phyloP scores from a whole-genome alignment of 2,329 filamentous ascomycete species.

The Ophiostoma pallidulum region DNA sequence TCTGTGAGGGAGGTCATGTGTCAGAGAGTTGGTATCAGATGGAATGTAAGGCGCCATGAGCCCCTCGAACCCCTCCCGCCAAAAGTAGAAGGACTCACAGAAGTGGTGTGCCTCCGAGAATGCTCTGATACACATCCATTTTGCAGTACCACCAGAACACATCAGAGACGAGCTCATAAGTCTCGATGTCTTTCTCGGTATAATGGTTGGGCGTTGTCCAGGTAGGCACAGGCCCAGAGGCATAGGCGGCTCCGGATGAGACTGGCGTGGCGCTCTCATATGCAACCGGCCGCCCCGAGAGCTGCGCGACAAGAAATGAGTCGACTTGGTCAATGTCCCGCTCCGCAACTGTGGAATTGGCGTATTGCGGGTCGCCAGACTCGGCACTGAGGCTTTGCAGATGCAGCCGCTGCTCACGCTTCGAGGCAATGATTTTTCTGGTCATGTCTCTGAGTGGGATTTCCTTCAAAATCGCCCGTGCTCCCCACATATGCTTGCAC shows the following conservation, averaged over 20 bases:
- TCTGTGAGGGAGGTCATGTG: slow-evolving; percentile 40
- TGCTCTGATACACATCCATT: slow-evolving; percentile 85
- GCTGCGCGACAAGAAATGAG: slow-evolving; percentile 29
- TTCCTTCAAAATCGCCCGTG: slow-evolving; percentile 71
- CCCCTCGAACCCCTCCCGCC: no score
- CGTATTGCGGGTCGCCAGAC: background rate
- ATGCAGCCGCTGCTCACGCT: slow-evolving; percentile 33
- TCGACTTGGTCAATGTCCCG: slow-evolving; percentile 32
- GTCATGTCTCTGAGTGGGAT: slow-evolving; percentile 70
- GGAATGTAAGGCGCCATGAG: no score
- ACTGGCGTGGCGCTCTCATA: slow-evolving; percentile 26
- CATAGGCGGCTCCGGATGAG: background rate
- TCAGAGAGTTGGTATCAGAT: no score
- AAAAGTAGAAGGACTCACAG: slow-evolving; percentile 53
- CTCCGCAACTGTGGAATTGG: slow-evolving; percentile 8
- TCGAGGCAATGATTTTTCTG: slow-evolving; percentile 57
- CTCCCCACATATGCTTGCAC: slow-evolving; percentile 84
- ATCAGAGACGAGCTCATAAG: slow-evolving; percentile 73
- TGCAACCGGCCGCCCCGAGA: slow-evolving; percentile 31
- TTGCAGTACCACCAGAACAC: slow-evolving; percentile 95
- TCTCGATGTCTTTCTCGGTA: slow-evolving; percentile 58
- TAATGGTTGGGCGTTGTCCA: slow-evolving; percentile 20
- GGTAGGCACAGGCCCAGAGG: background rate
- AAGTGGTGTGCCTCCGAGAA: slow-evolving; percentile 74
- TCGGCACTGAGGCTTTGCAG: slow-evolving; percentile 20